Evolutionary conservation across 176 grass and related monocot species (phyloP).

Genomic region (Hordeum marinum): DNA sequence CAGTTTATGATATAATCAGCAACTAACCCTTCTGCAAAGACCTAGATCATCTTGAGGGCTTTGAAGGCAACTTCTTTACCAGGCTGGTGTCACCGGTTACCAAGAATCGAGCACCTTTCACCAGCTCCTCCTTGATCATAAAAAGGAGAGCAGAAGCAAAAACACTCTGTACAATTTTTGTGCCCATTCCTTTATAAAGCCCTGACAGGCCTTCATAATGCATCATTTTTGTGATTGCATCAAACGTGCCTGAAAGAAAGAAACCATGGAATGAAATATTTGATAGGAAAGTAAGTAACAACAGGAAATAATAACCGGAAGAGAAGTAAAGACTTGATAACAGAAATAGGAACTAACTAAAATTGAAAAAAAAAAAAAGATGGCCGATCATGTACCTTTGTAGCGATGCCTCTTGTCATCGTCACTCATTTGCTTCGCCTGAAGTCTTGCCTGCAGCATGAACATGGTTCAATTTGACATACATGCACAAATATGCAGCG

Average conservation of each 20-base stretch:
- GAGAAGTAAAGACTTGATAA: background rate
- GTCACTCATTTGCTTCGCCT: conserved; percentile 51
- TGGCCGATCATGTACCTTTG: conserved; percentile 41
- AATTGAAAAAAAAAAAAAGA: background rate
- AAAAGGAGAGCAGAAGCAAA: conserved; percentile 95
- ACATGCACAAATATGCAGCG: background rate
- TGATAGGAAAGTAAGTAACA: background rate
- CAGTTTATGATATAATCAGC: background rate
- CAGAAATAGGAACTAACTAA: background rate
- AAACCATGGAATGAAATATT: background rate
- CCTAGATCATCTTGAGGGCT: conserved; percentile 33
- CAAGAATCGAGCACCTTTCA: conserved; percentile 74
- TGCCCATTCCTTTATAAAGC: conserved; percentile 95
- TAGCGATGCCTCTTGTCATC: conserved; percentile 72
- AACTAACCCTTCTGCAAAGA: background rate
- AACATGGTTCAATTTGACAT: background rate
- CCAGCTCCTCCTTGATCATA: conserved; percentile 97
- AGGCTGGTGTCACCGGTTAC: conserved; percentile 54
- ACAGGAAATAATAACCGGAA: background rate
- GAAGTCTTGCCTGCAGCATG: conserved; percentile 74
- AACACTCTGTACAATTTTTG: conserved; percentile 94
- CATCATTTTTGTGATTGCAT: conserved; percentile 81
- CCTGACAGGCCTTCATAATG: conserved; percentile 65
- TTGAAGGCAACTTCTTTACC: conserved; percentile 47
- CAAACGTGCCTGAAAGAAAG: conserved; percentile 64